Evolutionary conservation across 2,329 filamentous ascomycete genomes (phyloP).

Genomic region (Aspergillus sp.): DNA sequence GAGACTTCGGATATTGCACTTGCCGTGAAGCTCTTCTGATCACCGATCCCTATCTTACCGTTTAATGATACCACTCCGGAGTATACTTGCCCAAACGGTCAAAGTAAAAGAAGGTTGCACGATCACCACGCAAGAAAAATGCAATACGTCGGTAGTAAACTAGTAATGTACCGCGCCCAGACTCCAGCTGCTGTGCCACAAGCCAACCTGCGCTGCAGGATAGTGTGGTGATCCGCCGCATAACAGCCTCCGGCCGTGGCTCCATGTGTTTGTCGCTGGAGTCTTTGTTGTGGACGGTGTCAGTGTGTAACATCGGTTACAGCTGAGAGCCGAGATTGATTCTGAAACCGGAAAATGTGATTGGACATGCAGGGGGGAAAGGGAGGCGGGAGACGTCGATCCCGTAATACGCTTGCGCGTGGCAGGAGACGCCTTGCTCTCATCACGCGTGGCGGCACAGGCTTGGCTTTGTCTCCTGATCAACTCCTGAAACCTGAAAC

Average conservation of each 20-base stretch:
- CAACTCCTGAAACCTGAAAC: constrained; percentile 12
- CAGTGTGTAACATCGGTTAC: constrained; percentile 3
- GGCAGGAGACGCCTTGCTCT: constrained; percentile 12
- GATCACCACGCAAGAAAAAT: not conserved
- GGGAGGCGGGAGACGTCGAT: constrained; percentile 13
- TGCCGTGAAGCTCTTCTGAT: not conserved
- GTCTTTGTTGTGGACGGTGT: constrained; percentile 10
- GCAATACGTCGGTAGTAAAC: not conserved
- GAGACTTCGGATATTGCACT: not conserved
- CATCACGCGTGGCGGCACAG: constrained; percentile 12
- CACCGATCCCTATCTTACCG: not conserved
- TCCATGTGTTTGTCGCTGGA: constrained; percentile 15
- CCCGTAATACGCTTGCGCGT: constrained; percentile 13
- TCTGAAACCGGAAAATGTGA: constrained; percentile 6
- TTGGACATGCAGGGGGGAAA: constrained; percentile 6
- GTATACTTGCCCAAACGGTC: not conserved
- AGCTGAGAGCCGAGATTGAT: not conserved
- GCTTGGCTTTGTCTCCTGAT: constrained; percentile 5
- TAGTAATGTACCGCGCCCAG: not conserved
- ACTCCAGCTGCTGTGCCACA: not conserved
- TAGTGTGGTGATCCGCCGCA: constrained; percentile 10
- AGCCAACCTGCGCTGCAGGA: not conserved
- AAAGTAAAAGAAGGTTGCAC: not conserved
- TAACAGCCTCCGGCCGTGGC: not conserved
- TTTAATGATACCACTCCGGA: not conserved